Evolutionary conservation across 2,329 filamentous ascomycete species (phyloP), one percentile per base, ranked within the genome.

Genomic region (Lachnum nothofagi): DNA sequence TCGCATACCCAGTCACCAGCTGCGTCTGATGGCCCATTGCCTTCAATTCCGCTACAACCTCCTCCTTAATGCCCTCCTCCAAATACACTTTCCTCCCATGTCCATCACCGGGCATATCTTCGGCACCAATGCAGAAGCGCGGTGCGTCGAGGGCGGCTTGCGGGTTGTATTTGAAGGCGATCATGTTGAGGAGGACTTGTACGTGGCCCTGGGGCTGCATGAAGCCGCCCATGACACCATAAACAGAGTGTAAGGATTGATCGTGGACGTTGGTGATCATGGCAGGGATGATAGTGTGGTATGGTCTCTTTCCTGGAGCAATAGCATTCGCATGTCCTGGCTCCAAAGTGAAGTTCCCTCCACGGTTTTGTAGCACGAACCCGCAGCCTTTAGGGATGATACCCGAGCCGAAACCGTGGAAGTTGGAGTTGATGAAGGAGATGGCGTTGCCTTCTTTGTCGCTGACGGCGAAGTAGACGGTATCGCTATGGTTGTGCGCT

Each of bases 181-280:
- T 70, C 78, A 95, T 91, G 57, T 94, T 95, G 2, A 97, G 74
- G 8, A 98, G 71, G 0, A 95, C 90, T 68, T 97, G 93, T 0
- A 97, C 84, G 52, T 97, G 93, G 19, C 91, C 93, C 68, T 97
- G 93, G 0, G 93, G 93, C 70, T 98, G 93, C 87, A 97, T 97
- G 70, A 94, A 97, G 2, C 90, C 91, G 44, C 93, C 93, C 93
- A 97, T 97, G 52, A 97, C 91, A 45, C 93, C 93, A 62, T 91
- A 96, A 0, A 95, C 86, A 3, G 82, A 86, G 67, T 95, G 88
- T 48, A 97, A 70, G 42, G 79, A 83, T 22, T 80, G 80, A 59
- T 94, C 89, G 4, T 72, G 70, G 16, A 80, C 66, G 58, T 93
- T 89, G 0, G 93, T 97, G 16, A 91, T 82, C 67, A 97, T 78